Evolutionary conservation across 805 yeast species (phyloP).

Genomic region (Cyberlindnera samutprakarnensis): DNA sequence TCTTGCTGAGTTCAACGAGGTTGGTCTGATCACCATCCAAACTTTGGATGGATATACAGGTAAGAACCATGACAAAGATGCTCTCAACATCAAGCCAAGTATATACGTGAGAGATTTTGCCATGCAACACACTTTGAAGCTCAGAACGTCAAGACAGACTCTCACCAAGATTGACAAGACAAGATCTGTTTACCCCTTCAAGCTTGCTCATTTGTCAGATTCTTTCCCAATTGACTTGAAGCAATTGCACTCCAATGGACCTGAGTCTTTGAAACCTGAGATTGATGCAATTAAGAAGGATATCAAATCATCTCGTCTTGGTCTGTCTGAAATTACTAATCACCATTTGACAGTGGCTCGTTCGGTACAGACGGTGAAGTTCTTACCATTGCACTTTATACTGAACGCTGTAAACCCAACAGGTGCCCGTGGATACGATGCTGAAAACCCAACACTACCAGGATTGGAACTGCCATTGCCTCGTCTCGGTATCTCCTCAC

Average conservation of each 20-base stretch:
- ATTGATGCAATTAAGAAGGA: constrained; percentile 43
- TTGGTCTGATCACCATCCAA: constrained; percentile 65
- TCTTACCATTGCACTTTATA: constrained; percentile 61
- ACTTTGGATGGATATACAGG: constrained; percentile 59
- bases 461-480: constrained; percentile 76
- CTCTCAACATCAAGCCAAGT: constrained; percentile 56
- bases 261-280: constrained; percentile 24
- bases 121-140: constrained; percentile 66
- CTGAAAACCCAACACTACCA: constrained; percentile 56
- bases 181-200: constrained; percentile 87
- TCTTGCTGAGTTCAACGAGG: constrained; percentile 40
- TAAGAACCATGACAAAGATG: constrained; percentile 44
- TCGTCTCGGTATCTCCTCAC: constrained; percentile 60
- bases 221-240: constrained; percentile 49
- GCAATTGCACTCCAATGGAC: constrained; percentile 23
- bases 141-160: constrained; percentile 66
- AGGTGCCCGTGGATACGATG: constrained; percentile 61
- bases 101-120: constrained; percentile 82
- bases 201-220: constrained; percentile 62
- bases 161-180: constrained; percentile 63
- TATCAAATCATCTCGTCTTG: constrained; percentile 58
- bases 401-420: constrained; percentile 58
- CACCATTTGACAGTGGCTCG: constrained; percentile 69
- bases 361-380: constrained; percentile 66
- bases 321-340: constrained; percentile 72